phyloP scores from a whole-genome alignment of 495 filamentous ascomycete species.

The Aspergillus hancockii region DNA sequence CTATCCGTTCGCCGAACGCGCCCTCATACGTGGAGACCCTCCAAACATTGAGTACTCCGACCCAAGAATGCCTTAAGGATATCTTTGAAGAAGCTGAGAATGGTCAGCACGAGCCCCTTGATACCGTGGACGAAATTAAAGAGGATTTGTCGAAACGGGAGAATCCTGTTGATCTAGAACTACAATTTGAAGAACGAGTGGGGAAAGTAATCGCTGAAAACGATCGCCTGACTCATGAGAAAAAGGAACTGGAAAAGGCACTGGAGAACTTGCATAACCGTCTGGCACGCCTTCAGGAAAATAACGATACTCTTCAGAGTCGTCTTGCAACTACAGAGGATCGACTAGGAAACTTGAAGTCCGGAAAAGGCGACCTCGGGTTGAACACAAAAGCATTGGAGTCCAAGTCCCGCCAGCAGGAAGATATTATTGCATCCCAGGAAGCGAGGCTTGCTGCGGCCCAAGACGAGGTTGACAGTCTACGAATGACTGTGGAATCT shows the following conservation, averaged over 20 bases:
- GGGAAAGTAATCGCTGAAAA: constrained; percentile 53
- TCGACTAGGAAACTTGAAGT: constrained; percentile 43
- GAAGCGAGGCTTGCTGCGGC: constrained; percentile 54
- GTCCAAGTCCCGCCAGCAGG: constrained; percentile 50
- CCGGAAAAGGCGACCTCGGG: constrained; percentile 45
- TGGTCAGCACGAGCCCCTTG: constrained; percentile 37
- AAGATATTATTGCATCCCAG: constrained; percentile 58
- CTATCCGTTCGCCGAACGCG: constrained; percentile 57
- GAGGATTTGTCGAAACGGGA: constrained; percentile 36
- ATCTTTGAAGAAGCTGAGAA: constrained; percentile 53
- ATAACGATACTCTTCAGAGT: constrained; percentile 54
- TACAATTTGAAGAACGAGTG: constrained; percentile 55
- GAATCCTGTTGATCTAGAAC: constrained; percentile 46
- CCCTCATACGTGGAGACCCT: constrained; percentile 56
- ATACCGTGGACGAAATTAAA: constrained; percentile 38
- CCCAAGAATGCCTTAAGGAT: constrained; percentile 48
- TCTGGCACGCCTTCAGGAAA: constrained; percentile 57
- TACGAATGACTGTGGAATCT: constrained; percentile 43
- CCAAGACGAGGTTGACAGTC: constrained; percentile 45
- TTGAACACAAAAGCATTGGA: constrained; percentile 49
- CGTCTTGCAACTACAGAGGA: constrained; percentile 50
- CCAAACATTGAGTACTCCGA: constrained; percentile 43
- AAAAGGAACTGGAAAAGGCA: constrained; percentile 52
- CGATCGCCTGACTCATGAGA: constrained; percentile 52
- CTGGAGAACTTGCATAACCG: constrained; percentile 56